Conservation (phyloP, 164 flowering plant genomes). For the Annona cherimola region DNA sequence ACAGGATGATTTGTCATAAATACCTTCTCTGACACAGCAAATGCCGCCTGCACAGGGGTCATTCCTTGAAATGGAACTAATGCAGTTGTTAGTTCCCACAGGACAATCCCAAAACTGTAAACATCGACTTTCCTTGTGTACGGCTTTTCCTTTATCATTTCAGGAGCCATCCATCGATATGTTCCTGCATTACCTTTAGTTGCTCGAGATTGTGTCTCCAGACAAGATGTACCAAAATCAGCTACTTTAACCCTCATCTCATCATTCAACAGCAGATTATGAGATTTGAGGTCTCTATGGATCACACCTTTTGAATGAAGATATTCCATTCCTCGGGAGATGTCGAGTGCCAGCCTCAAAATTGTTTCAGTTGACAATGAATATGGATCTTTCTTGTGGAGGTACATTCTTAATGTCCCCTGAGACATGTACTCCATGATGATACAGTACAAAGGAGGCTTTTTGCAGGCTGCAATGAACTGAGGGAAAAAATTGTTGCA, state of each 20-base stretch:
- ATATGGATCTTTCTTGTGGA: conserved; percentile 89
- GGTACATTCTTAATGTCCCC: conserved; percentile 88
- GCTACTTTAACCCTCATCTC: conserved; percentile 94
- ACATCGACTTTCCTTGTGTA: conserved; percentile 90
- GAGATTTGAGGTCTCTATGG: conserved; percentile 88
- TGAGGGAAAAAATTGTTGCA: conserved; percentile 21
- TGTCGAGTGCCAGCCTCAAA: conserved; percentile 84
- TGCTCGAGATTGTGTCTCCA: conserved; percentile 70
- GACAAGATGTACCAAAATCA: conserved; percentile 91
- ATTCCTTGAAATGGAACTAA: conserved; percentile 93
- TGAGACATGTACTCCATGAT: conserved; percentile 97
- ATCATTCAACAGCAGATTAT: conserved; percentile 79
- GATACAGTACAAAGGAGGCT: conserved; percentile 89
- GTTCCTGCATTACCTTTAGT: conserved; percentile 88
- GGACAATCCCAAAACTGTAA: conserved; percentile 88
- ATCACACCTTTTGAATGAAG: conserved; percentile 95
- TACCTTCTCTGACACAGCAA: conserved; percentile 93
- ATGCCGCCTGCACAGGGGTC: conserved; percentile 99
- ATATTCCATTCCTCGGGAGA: conserved; percentile 91
- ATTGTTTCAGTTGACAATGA: conserved; percentile 78
- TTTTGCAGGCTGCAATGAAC: conserved; percentile 93
- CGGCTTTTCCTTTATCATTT: conserved; percentile 90
- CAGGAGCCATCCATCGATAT: conserved; percentile 99
- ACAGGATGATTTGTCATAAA: neutral
- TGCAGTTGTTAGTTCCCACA: conserved; percentile 89